Evolutionary conservation across 108 stramenopile genomes (phyloP), one percentile per base, ranked within the genome.

Genomic region (Chaetoceros tenuissimus): DNA sequence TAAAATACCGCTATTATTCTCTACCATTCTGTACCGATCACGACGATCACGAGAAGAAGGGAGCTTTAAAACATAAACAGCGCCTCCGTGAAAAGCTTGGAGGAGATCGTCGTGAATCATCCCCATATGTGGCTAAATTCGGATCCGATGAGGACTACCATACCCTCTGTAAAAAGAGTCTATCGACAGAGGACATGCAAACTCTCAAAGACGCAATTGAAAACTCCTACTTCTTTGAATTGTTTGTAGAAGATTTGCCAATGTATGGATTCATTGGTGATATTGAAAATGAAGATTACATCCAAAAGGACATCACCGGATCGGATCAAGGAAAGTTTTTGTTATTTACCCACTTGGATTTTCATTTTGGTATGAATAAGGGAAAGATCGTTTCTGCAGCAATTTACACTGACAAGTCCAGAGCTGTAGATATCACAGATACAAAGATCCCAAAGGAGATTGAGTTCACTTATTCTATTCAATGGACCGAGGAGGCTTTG

Each of bases 1-100:
- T 98, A 63, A 99, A 96, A 27, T 99, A 98, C 75, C 84, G 89
- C 66, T 99, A 98, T 78, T 98, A 98, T 66, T 94, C 90, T 23
- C 77, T 99, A 34, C 97, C 97, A 8, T 97, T 95, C 75, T 99
- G 98, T 67, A 70, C 74, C 44, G 63, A 74, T 8, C 86, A 89
- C n/a, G 78, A 84, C 24, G 79, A 78, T 16, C 64, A 77, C 46
- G 75, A 76, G 24, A 72, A 84, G 56, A 80, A 89, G 29, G 79
- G 78, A 28, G 81, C 78, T 31, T 55, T 75, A 51, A 70, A 79
- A 44, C 82, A 86, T 60, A 67, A 71, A 22, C 84, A 86, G 54
- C 78, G 88, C 19, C 67, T 99, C 5, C 97, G 98, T 17, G 97
- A 98, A 73, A 72, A 81, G 24, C 88, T 99, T 40, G 87, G 75